Conservation (phyloP, 73 alveolate genomes). For the Stentor roeselii region DNA sequence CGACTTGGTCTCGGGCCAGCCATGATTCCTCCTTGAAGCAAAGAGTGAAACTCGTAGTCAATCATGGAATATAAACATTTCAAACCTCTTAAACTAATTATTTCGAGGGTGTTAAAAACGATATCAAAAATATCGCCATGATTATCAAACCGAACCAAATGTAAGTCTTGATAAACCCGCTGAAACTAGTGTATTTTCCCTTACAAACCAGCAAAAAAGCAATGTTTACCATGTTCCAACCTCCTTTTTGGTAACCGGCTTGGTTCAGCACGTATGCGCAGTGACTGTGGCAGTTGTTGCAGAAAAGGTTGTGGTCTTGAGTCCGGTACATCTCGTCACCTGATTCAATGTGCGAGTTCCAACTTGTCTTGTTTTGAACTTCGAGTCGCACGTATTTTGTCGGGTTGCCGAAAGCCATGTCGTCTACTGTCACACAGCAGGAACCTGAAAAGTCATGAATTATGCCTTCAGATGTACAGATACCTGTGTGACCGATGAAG, state of each 20-base stretch:
- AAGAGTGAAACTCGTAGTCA: background rate
- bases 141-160: conserved; percentile 48
- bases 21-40: background rate
- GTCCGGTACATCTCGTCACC: conserved; percentile 48
- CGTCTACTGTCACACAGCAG: conserved; percentile 80
- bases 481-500: conserved; percentile 94
- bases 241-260: conserved; percentile 56
- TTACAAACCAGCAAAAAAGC: conserved; percentile 69
- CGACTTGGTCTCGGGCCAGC: background rate
- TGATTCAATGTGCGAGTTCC: conserved; percentile 48
- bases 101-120: too few species aligned
- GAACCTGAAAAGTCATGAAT: conserved; percentile 96
- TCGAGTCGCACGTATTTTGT: conserved; percentile 69
- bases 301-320: conserved; percentile 58
- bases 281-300: conserved; percentile 80
- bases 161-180: conserved; percentile 59
- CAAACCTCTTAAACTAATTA: too few species aligned
- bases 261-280: conserved; percentile 66
- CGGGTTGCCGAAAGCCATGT: conserved; percentile 92
- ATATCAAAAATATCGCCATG: background rate
- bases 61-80: too few species aligned
- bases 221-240: conserved; percentile 70
- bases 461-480: conserved; percentile 76
- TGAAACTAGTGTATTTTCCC: conserved; percentile 63
- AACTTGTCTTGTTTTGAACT: conserved; percentile 38